Conservation (phyloP, 2,329 filamentous ascomycete species). For the Aureobasidium mangrovei region DNA sequence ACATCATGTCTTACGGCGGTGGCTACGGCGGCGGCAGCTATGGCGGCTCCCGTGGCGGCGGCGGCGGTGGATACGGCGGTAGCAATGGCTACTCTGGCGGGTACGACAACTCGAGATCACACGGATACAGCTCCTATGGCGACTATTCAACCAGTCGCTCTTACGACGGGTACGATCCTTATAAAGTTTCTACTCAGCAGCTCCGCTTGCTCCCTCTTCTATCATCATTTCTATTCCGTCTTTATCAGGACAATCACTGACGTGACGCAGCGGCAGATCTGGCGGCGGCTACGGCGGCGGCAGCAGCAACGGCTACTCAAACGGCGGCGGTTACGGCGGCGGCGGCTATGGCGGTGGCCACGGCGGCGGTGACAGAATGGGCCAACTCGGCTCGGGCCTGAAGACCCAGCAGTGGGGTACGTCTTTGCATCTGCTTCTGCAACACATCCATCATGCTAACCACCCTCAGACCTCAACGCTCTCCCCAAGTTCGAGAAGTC, state of each 20-base stretch:
- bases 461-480: constrained; percentile 56
- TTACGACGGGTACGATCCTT: constrained; percentile 10
- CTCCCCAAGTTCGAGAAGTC: constrained; percentile 98
- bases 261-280: constrained; percentile 12
- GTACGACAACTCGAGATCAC: constrained; percentile 20
- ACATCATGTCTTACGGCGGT: constrained; percentile 59
- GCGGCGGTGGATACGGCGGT: constrained; percentile 20
- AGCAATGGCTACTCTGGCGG: constrained; percentile 30
- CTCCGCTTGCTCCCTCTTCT: background rate
- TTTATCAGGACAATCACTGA: background rate
- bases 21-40: constrained; percentile 40
- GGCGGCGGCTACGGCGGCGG: constrained; percentile 12
- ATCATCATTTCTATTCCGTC: background rate
- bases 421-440: constrained; percentile 29
- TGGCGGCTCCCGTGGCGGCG: constrained; percentile 23
- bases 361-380: constrained; percentile 87
- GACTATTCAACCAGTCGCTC: constrained; percentile 14
- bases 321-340: constrained; percentile 23
- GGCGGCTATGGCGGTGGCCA: constrained; percentile 41
- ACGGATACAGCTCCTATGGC: constrained; percentile 34
- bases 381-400: constrained; percentile 74
- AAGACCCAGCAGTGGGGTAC: constrained; percentile 84
- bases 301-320: constrained; percentile 22
- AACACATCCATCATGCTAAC: constrained; percentile 22
- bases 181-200: constrained; percentile 2